Conservation (phyloP, 768 basidiomycete genomes). For the Mycena albidolilacea region DNA sequence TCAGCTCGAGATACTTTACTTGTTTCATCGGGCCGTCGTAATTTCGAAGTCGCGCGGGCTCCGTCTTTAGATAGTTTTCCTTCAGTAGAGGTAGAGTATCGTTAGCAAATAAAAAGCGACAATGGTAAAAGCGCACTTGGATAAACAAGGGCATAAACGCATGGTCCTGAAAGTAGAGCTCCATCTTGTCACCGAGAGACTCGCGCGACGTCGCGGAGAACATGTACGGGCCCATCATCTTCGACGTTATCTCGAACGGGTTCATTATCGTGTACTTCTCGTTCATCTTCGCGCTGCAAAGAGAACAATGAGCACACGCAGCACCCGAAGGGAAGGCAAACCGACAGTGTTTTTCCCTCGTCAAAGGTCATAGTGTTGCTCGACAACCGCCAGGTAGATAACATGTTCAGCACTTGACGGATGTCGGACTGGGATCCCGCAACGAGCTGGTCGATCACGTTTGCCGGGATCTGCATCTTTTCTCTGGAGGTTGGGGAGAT, state of each 20-base stretch:
- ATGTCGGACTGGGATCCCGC: slow-evolving; percentile 94
- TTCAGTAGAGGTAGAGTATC: slow-evolving; percentile 43
- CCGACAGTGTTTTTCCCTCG: slow-evolving; percentile 91
- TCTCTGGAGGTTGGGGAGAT: slow-evolving; percentile 66
- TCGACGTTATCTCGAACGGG: slow-evolving; percentile 93
- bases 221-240: slow-evolving; percentile 91
- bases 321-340: slow-evolving; percentile 27
- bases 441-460: slow-evolving; percentile 94
- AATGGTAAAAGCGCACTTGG: slow-evolving; percentile 68
- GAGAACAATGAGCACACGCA: not conserved
- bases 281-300: slow-evolving; percentile 83
- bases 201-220: slow-evolving; percentile 88
- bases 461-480: slow-evolving; percentile 91
- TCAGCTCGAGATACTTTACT: slow-evolving; percentile 83
- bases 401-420: slow-evolving; percentile 97
- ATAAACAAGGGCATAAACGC: slow-evolving; percentile 96
- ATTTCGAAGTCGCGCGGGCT: slow-evolving; percentile 73
- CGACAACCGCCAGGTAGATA: slow-evolving; percentile 97
- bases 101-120: not conserved
- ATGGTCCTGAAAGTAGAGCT: slow-evolving; percentile 97
- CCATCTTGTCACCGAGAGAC: slow-evolving; percentile 92
- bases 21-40: slow-evolving; percentile 73
- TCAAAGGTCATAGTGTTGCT: slow-evolving; percentile 89
- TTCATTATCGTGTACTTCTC: slow-evolving; percentile 93
- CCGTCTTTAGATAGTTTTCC: slow-evolving; percentile 96